These are phyloP conservation scores for Saitozyma podzolica DNA, from an alignment of 768 basidiomycete species.

Conservation along the genomic window DNA sequence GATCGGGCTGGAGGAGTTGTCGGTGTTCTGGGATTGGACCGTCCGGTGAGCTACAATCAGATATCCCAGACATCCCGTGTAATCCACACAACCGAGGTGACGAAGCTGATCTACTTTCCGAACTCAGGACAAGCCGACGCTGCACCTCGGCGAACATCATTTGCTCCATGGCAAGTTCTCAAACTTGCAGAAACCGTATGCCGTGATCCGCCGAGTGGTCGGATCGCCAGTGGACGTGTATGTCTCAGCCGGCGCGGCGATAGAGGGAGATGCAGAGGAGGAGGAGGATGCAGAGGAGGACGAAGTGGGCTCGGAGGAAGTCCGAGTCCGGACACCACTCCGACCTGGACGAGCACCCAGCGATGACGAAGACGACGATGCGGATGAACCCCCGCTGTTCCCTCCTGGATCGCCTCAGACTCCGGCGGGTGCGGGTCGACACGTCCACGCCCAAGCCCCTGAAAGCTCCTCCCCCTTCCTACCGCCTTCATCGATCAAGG, in stretches of 20 bases:
- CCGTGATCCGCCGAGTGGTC: conserved; percentile 60
- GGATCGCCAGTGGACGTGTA: conserved; percentile 5
- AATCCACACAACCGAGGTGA: neutral
- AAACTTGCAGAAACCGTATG: conserved; percentile 74
- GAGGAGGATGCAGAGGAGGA: conserved; percentile 22
- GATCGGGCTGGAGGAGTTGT: conserved; percentile 71
- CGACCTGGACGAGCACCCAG: neutral
- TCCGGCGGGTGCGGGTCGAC: neutral
- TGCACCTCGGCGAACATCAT: conserved; percentile 77
- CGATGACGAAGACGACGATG: conserved; percentile 32
- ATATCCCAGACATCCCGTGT: neutral
- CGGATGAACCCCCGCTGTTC: conserved; percentile 21
- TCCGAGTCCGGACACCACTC: conserved; percentile 57
- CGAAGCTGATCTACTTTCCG: too few relatives aligned
- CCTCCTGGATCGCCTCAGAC: conserved; percentile 4
- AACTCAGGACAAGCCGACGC: conserved; percentile 69
- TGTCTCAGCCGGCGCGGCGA: conserved; percentile 9
- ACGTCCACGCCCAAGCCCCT: neutral
- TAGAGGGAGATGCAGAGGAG: conserved; percentile 33
- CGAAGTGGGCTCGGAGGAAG: neutral
- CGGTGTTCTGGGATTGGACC: conserved; percentile 71
- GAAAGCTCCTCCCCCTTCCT: conserved; percentile 10
- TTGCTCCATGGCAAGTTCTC: conserved; percentile 83
- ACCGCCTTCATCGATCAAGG: conserved; percentile 26
- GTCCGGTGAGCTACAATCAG: conserved; percentile 31